These are phyloP conservation scores for Spirogloea muscicola DNA, from an alignment of 139 green algal species.

Conservation along the genomic window DNA sequence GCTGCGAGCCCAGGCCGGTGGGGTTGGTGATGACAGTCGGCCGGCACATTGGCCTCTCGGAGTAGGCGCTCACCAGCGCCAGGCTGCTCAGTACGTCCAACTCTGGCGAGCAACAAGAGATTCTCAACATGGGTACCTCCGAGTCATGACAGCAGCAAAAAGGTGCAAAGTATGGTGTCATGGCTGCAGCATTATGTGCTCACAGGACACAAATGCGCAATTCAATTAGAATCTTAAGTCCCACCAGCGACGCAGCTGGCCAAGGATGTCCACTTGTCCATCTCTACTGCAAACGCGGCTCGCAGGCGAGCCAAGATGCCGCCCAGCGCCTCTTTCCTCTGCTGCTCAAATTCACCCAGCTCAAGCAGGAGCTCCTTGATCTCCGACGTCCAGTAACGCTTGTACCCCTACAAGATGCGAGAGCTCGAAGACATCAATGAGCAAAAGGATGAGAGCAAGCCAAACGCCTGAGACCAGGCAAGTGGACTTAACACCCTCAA, in stretches of 20 bases:
- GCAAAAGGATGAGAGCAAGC: too few relatives aligned
- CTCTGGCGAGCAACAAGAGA: conserved; percentile 48
- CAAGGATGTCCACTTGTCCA: conserved; percentile 4
- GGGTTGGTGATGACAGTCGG: conserved; percentile 13
- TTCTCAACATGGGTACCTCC: not conserved
- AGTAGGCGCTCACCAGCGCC: conserved; percentile 3
- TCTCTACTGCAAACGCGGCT: conserved; percentile 31
- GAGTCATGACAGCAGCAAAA: not conserved
- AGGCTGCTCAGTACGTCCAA: conserved; percentile 75
- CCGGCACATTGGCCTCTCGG: conserved; percentile 38
- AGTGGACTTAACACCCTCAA: too few relatives aligned
- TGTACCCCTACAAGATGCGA: conserved; percentile 64
- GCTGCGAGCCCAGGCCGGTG: not conserved
- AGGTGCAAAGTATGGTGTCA: too few relatives aligned
- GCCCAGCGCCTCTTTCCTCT: conserved; percentile 60
- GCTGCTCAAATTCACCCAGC: conserved; percentile 51
- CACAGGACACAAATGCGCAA: too few relatives aligned
- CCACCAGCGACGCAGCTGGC: conserved; percentile 20
- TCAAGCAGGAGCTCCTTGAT: conserved; percentile 62
- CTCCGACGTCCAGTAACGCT: conserved; percentile 55
- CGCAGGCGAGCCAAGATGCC: conserved; percentile 38
- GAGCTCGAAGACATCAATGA: not conserved
- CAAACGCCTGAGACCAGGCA: too few relatives aligned
- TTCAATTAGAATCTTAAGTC: too few relatives aligned
- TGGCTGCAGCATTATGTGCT: too few relatives aligned